phyloP scores from a whole-genome alignment of 345 rosid genomes.

The Eucalyptus guilfoylei region DNA sequence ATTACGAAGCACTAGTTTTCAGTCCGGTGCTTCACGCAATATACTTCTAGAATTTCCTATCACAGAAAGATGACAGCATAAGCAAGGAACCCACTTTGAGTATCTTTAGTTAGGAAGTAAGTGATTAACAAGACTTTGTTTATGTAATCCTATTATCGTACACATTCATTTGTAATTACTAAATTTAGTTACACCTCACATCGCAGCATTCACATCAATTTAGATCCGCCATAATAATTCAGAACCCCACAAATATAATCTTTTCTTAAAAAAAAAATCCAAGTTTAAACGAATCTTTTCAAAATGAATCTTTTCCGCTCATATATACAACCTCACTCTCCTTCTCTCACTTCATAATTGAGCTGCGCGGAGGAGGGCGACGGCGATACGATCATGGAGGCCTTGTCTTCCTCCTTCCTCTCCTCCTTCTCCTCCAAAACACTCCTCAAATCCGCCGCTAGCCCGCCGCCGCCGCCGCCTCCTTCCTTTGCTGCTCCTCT shows the following conservation, averaged over 20 bases:
- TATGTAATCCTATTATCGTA: neutral
- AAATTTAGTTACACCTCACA: neutral
- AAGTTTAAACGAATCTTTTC: neutral
- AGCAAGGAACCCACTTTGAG: neutral
- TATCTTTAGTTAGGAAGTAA: neutral
- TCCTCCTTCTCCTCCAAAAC: neutral
- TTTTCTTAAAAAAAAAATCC: neutral
- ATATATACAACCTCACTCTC: neutral
- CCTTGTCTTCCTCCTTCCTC: neutral
- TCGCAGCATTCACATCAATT: neutral
- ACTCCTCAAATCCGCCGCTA: neutral
- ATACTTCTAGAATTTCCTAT: neutral
- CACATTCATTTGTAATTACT: neutral
- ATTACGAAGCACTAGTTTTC: neutral
- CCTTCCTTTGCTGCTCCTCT: neutral
- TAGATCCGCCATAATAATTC: neutral
- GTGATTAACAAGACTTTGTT: neutral
- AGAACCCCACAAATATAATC: neutral
- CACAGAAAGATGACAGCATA: neutral
- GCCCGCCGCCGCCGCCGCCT: neutral
- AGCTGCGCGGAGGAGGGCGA: neutral
- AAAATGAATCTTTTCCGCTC: neutral
- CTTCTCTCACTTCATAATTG: neutral
- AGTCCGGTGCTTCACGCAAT: neutral
- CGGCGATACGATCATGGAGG: neutral